Base-by-base conservation (phyloP, 2,329 filamentous ascomycete genomes). In the Helminthosporium solani region DNA sequence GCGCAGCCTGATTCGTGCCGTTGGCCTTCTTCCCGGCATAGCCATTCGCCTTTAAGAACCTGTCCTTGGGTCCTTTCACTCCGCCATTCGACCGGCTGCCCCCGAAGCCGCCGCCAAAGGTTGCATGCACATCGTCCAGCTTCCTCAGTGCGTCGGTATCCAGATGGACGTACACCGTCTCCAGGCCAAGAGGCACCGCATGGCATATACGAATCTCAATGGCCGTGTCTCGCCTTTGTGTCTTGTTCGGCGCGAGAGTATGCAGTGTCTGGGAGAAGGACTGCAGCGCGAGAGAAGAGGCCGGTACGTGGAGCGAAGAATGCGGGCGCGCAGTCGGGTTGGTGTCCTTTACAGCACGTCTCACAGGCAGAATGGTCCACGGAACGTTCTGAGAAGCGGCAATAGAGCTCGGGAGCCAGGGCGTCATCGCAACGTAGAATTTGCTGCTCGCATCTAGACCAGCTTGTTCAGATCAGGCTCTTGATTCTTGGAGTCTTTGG, bases 291-390 rank as follows among this genome's bases (percentile, higher is more conserved):
- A 80, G 78, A 42, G 83, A 95, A 38, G 79, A 79, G 0, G 87
- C 81, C 11, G 88, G 87, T 58, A 92, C 87, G 50, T 91, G 85
- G 31, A 96, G 79, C 1, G 88, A 95, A 4, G 87, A 89, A 53
- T 86, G 82, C 15, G 88, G 81, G 34, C 72, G 51, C 58, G 61
- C n/a, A 57, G 68, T 44, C 71, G 74, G 43, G 7, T 50, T 44
- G 12, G 67, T 62, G 11, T 52, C 50, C 42, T 61, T 68, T 3
- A 52, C 57, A 2, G 60, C 49, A 3, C 78, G 75, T 18, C 78
- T 78, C 48, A 95, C 82, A 1, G 92, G 88, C 27, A 97, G 81
- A 40, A 97, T 81, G 7, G 90, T 90, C 94, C 94, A 99, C 37
- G 81, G 78, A 15, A 83, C 81, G 47, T 84, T 82, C 63, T 87